Base-by-base conservation (phyloP, 2,329 filamentous ascomycete species). In the Fusarium udum region DNA sequence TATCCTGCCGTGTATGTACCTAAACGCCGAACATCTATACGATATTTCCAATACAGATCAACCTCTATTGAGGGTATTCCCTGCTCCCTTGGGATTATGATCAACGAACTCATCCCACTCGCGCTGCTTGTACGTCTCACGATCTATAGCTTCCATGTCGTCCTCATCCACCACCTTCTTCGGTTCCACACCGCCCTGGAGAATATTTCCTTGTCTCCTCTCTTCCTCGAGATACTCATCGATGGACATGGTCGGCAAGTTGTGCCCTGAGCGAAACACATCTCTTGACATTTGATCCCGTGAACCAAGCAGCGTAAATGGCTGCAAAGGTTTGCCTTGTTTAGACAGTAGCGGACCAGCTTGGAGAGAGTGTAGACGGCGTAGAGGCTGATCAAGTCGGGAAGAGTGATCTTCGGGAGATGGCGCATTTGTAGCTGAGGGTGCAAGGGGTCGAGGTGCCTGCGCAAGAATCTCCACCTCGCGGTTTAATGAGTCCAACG, bases 161-260 rank as follows among this genome's bases (percentile, higher is more conserved):
- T 99, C 96, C 84, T 98, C 96, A 79, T 99, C 93, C 11, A 93
- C 89, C 80, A 94, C 91, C 4, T 91, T 89, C 72, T 87, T 86
- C 73, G 92, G 90, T 77, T 93, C 93, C 24, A 95, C 95, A 36
- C 95, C 95, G 40, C 95, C 96, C 79, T 98, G 93, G 62, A 98
- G 93, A 66, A 99, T 95, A 26, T 94, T 94, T 22, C 96, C 96
- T 71, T 93, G 87, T 74, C 89, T 88, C 79, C 89, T 89, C 84
- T 98, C 96, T 82, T 98, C 95, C 59, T 97, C 96, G 22, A 99
- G 86, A 79, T 98, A 99, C 84, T 99, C 96, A 77, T 99, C 96
- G 70, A 99, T 98, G 4, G 91, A 93, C 96, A 99, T 98, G 7
- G 96, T 98, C 2, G 96, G 96, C 66, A 99, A 84, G 82, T 94